These are phyloP conservation scores for Termitomyces sp. DNA, from an alignment of 768 basidiomycete genomes.

Conservation along the genomic window DNA sequence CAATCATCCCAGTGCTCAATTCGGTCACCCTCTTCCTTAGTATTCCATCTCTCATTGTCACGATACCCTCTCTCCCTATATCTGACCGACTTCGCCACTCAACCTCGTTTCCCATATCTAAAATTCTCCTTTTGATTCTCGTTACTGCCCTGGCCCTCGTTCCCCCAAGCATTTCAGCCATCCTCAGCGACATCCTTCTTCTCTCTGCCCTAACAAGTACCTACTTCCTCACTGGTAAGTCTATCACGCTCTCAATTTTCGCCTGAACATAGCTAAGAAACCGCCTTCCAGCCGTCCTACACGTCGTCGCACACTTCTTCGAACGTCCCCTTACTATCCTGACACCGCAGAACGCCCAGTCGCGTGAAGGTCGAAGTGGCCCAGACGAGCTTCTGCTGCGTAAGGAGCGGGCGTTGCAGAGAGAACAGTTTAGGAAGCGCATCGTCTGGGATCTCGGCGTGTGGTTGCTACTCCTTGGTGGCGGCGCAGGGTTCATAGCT, in stretches of 20 bases:
- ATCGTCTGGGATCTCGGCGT: constrained; percentile 82
- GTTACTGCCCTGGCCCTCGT: constrained; percentile 42
- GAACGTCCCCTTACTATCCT: constrained; percentile 81
- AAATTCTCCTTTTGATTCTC: constrained; percentile 32
- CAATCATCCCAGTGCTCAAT: constrained; percentile 36
- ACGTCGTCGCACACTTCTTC: constrained; percentile 81
- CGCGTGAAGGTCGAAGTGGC: constrained; percentile 9
- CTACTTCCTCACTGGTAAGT: constrained; percentile 57
- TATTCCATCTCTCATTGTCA: constrained; percentile 54
- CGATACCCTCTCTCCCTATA: constrained; percentile 47
- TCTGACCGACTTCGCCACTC: constrained; percentile 36
- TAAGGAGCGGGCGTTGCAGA: constrained; percentile 84
- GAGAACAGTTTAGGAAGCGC: constrained; percentile 61
- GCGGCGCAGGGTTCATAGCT: constrained; percentile 54
- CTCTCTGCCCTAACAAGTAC: constrained; percentile 48
- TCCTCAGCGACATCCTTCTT: constrained; percentile 44
- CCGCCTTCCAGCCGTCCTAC: constrained; percentile 49
- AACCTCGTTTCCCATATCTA: constrained; percentile 39
- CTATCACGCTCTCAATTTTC: too few relatives aligned
- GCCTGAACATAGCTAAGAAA: background rate
- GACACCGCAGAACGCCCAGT: constrained; percentile 36
- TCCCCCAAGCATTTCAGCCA: constrained; percentile 28
- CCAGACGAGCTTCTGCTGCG: constrained; percentile 71
- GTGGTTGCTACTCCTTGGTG: constrained; percentile 63
- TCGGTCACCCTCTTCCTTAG: constrained; percentile 50